Percentiles rank a stretch among this genome's conserved stretches.
These are phyloP conservation scores for Stachybotrys chartarum DNA, from an alignment of 2,329 filamentous ascomycete species.

Conservation along the genomic window DNA sequence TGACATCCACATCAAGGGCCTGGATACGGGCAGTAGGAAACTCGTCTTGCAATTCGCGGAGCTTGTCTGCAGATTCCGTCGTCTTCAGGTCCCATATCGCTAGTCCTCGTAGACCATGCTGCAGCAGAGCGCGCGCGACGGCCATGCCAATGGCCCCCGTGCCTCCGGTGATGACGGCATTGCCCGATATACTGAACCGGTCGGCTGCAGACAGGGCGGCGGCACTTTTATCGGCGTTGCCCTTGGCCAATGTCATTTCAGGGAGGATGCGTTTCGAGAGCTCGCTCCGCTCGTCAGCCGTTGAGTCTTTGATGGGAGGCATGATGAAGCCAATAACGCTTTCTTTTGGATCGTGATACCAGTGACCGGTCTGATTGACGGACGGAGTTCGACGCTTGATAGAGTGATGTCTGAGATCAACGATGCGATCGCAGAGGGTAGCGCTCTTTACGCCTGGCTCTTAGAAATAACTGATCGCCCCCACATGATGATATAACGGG, in stretches of 20 bases:
- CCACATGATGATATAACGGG: not conserved
- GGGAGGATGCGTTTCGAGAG: constrained; percentile 17
- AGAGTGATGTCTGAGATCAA: too few species aligned
- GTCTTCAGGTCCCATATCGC: constrained; percentile 53
- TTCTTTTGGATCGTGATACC: not conserved
- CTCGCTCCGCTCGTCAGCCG: constrained; percentile 7
- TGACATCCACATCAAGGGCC: constrained; percentile 9
- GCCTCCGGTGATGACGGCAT: constrained; percentile 43
- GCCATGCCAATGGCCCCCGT: constrained; percentile 24
- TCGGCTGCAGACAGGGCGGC: constrained; percentile 7
- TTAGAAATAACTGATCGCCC: not conserved
- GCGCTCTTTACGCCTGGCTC: too few species aligned
- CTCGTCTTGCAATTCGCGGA: constrained; percentile 6
- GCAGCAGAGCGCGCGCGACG: constrained; percentile 57
- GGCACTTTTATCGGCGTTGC: constrained; percentile 1
- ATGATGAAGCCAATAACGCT: not conserved
- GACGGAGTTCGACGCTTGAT: too few species aligned
- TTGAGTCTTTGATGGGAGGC: not conserved
- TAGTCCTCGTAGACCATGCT: constrained; percentile 56
- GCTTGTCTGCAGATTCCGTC: constrained; percentile 24
- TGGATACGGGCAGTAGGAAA: constrained; percentile 11
- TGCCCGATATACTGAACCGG: constrained; percentile 23
- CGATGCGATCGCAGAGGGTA: too few species aligned
- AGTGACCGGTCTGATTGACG: too few species aligned
- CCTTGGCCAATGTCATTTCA: constrained; percentile 15